A percentile compares a stretch with the other conserved stretches of the same genome.
These are phyloP conservation scores for Ambrosiella beaveri DNA, from an alignment of 2,329 filamentous ascomycete genomes.

Conservation along the genomic window DNA sequence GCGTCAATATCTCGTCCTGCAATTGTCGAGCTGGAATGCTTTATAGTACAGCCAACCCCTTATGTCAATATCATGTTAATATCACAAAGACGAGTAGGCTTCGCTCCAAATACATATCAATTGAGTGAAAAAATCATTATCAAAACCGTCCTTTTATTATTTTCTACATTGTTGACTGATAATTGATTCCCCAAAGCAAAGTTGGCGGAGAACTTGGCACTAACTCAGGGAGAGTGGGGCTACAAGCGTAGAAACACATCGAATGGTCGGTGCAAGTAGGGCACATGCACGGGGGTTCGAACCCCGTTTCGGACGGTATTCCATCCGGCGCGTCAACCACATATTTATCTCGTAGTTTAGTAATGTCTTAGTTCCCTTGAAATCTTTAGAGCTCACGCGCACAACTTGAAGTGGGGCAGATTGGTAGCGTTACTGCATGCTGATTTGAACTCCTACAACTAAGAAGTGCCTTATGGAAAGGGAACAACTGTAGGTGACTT, in stretches of 20 bases:
- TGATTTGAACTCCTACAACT: background rate
- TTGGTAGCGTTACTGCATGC: no score
- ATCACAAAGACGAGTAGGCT: background rate
- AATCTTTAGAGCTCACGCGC: no score
- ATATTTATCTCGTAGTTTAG: background rate
- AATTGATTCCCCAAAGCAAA: background rate
- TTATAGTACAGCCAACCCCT: constrained; percentile 1
- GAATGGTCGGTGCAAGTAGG: constrained; percentile 7
- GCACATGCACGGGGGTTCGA: background rate
- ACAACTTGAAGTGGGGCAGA: no score
- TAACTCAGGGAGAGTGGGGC: background rate
- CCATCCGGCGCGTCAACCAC: background rate
- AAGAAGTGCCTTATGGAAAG: background rate
- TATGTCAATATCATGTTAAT: background rate
- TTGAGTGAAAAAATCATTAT: background rate
- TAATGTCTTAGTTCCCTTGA: no score
- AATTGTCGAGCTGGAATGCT: background rate
- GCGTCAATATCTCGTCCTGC: background rate
- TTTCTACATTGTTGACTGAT: no score
- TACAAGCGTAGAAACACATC: background rate
- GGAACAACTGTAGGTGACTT: no score
- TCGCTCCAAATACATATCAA: background rate
- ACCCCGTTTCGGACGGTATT: constrained; percentile 1
- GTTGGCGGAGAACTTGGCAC: background rate
- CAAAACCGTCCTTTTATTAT: no score